Conservation (phyloP, 768 basidiomycete genomes). For the Rickenella mellea region DNA sequence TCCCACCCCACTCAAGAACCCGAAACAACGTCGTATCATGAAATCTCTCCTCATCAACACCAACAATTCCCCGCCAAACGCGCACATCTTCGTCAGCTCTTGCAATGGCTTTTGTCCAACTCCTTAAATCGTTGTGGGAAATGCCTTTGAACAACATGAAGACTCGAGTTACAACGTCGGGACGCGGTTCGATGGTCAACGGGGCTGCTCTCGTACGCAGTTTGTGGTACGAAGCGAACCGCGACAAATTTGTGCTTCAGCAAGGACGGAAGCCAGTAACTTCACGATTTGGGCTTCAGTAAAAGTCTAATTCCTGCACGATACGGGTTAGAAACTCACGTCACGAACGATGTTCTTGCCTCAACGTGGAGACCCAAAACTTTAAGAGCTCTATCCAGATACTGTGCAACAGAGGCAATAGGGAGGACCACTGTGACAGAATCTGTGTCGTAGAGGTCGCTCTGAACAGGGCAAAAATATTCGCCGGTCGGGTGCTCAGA, state of each 20-base stretch:
- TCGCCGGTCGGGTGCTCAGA: conserved; percentile 2
- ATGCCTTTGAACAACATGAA: conserved; percentile 41
- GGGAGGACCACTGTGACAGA: conserved; percentile 24
- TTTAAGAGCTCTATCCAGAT: conserved; percentile 24
- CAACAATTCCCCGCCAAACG: conserved; percentile 26
- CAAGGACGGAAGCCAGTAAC: conserved; percentile 36
- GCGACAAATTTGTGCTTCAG: conserved; percentile 29
- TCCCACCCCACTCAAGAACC: conserved; percentile 40
- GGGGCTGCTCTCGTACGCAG: conserved; percentile 31
- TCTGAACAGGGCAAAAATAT: conserved; percentile 8
- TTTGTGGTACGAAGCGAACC: conserved; percentile 36
- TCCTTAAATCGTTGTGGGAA: conserved; percentile 8
- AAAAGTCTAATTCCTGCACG: neutral
- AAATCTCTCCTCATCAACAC: conserved; percentile 18
- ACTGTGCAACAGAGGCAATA: conserved; percentile 19
- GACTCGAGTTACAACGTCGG: conserved; percentile 33
- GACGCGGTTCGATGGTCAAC: conserved; percentile 26
- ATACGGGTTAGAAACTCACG: conserved; percentile 17
- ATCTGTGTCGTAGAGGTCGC: conserved; percentile 13
- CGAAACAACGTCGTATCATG: conserved; percentile 23
- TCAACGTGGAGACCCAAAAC: conserved; percentile 30
- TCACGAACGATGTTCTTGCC: conserved; percentile 37
- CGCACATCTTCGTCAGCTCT: conserved; percentile 14
- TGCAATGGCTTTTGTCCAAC: conserved; percentile 18
- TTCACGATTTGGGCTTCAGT: conserved; percentile 6